These are phyloP conservation scores for Puccinia horiana DNA, from an alignment of 1,284 basidiomycete genomes.

Conservation along the genomic window DNA sequence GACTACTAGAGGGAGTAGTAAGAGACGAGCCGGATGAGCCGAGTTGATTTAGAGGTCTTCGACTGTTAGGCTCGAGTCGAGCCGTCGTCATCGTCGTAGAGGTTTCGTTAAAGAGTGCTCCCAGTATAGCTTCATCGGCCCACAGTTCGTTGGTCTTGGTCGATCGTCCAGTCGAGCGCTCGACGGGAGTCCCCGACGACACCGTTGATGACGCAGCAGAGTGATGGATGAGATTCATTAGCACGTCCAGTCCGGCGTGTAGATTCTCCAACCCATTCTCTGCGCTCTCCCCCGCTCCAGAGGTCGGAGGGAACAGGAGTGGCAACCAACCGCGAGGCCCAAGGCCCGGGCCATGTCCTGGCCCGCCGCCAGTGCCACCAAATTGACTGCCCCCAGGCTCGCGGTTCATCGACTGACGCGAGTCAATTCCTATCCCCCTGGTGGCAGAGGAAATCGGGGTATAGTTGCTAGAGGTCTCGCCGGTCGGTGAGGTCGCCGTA, in stretches of 20 bases:
- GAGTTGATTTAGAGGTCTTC: neutral
- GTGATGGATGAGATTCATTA: conserved; percentile 43
- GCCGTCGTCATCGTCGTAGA: too few species aligned
- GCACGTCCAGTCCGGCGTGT: conserved; percentile 30
- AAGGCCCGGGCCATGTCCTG: neutral
- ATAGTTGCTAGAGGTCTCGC: conserved; percentile 35
- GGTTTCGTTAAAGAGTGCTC: neutral
- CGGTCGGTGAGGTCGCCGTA: conserved; percentile 40
- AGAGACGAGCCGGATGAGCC: neutral
- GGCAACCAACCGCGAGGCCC: neutral
- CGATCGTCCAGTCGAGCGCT: too few species aligned
- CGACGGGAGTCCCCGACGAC: too few species aligned
- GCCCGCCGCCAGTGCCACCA: neutral
- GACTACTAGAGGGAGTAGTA: neutral
- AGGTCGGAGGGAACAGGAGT: neutral
- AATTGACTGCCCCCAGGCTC: neutral
- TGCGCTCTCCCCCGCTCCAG: neutral
- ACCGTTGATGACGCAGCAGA: conserved; percentile 7
- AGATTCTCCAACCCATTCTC: too few species aligned
- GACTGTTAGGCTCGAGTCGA: too few species aligned
- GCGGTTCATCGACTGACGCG: conserved; percentile 33
- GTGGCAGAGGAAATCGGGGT: conserved; percentile 47
- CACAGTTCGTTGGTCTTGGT: neutral
- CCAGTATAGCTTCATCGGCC: neutral
- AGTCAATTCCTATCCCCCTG: conserved; percentile 32